Evolutionary conservation across 1,284 basidiomycete genomes (phyloP).

Genomic region (Moesziomyces globuligerus): DNA sequence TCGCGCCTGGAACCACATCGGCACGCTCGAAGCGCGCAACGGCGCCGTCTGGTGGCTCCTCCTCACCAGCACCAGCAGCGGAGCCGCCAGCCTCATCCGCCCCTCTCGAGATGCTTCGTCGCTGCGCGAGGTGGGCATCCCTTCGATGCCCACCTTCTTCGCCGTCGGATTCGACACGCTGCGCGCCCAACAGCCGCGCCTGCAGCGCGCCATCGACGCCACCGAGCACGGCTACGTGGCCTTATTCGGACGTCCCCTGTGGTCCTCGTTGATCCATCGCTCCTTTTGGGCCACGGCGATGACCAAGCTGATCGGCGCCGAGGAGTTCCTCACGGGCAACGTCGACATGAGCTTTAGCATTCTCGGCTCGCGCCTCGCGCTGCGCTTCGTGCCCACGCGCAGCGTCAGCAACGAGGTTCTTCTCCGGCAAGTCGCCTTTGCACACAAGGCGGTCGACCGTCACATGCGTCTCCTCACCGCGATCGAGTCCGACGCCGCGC

Average conservation of each 20-base stretch:
- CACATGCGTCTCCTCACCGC: constrained; percentile 10
- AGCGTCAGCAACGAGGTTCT: background rate
- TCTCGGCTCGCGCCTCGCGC: constrained; percentile 9
- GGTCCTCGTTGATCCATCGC: background rate
- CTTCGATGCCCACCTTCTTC: background rate
- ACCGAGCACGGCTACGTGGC: background rate
- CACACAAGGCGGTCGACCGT: too few relatives aligned
- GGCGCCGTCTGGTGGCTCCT: too few relatives aligned
- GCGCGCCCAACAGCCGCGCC: background rate
- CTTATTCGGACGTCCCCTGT: constrained; percentile 11
- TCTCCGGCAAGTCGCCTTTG: too few relatives aligned
- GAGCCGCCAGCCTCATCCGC: background rate
- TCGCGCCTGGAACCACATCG: too few relatives aligned
- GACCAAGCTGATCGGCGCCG: constrained; percentile 2
- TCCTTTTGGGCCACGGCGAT: constrained; percentile 7
- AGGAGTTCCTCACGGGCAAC: background rate
- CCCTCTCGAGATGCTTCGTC: background rate
- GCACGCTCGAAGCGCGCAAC: too few relatives aligned
- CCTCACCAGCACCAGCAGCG: too few relatives aligned
- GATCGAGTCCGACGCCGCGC: background rate
- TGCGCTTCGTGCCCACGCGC: constrained; percentile 1
- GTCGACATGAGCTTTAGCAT: constrained; percentile 3
- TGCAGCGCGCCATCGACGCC: background rate
- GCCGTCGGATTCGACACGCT: background rate
- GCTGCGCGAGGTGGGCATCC: background rate